These are phyloP conservation scores for Solanum pennellii DNA, from an alignment of 257 asterid species.

Conservation along the genomic window DNA sequence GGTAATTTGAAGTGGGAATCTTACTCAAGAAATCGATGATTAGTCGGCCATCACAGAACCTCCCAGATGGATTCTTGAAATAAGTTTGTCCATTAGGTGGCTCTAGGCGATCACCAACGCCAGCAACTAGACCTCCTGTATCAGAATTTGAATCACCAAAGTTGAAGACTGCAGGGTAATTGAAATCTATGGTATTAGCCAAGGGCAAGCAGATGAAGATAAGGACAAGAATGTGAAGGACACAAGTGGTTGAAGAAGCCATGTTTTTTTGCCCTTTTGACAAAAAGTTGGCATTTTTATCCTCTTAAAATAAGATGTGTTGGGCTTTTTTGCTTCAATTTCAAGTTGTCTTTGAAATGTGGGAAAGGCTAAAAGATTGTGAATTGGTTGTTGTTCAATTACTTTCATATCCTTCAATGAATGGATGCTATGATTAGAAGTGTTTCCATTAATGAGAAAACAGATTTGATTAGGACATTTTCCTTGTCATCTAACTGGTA, in stretches of 20 bases:
- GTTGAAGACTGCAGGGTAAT: constrained; percentile 85
- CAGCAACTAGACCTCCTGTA: constrained; percentile 75
- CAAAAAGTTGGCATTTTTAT: neutral
- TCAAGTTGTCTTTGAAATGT: constrained; percentile 28
- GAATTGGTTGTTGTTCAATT: neutral
- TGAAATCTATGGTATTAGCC: constrained; percentile 52
- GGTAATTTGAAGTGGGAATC: neutral
- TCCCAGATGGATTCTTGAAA: constrained; percentile 80
- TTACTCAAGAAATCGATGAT: constrained; percentile 70
- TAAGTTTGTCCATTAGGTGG: constrained; percentile 77
- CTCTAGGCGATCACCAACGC: constrained; percentile 45
- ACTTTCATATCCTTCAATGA: neutral
- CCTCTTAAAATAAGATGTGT: constrained; percentile 1
- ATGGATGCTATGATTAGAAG: neutral
- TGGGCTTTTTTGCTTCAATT: constrained; percentile 25
- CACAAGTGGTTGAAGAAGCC: constrained; percentile 23
- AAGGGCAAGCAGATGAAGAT: constrained; percentile 14
- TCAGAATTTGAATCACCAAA: constrained; percentile 99
- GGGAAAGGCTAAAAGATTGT: constrained; percentile 1
- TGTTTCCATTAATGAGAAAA: neutral
- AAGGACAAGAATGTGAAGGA: constrained; percentile 11
- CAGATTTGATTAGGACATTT: neutral
- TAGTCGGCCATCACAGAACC: constrained; percentile 84
- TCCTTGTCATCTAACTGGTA: neutral
- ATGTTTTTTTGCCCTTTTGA: constrained; percentile 8